A percentile compares a stretch with the other conserved stretches of the same genome.
These are phyloP conservation scores for Toxoplasma gondii DNA, from an alignment of 169 alveolate species.

Conservation along the genomic window DNA sequence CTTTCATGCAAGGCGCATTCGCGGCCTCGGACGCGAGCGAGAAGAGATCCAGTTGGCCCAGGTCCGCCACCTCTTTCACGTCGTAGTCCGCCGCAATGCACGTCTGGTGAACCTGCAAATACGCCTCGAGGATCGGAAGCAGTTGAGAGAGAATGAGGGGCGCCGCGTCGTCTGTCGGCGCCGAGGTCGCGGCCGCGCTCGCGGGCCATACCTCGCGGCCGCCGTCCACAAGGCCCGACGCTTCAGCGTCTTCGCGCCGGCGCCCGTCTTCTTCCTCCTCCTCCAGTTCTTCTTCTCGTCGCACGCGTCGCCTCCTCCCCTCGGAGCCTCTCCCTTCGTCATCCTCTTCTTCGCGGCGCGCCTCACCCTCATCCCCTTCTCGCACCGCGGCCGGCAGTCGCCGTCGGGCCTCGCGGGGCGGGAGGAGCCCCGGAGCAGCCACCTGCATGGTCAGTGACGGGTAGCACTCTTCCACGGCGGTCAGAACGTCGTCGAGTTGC, in stretches of 20 bases:
- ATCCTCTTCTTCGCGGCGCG: slow-evolving; percentile 5
- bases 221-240: neutral
- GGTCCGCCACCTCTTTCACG: neutral
- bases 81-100: slow-evolving; percentile 52
- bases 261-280: neutral
- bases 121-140: slow-evolving; percentile 67
- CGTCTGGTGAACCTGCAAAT: slow-evolving; percentile 43
- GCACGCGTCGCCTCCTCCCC: neutral
- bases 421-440: neutral
- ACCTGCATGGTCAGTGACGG: slow-evolving; percentile 23
- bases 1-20: neutral
- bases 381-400: neutral
- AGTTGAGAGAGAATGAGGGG: slow-evolving; percentile 56
- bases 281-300: neutral
- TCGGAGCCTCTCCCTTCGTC: neutral
- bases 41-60: slow-evolving; percentile 27
- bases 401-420: neutral
- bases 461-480: slow-evolving; percentile 27
- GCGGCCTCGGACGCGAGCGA: slow-evolving; percentile 18
- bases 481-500: slow-evolving; percentile 39
- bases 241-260: neutral
- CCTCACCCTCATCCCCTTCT: neutral
- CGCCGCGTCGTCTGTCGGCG: slow-evolving; percentile 28
- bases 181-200: neutral
- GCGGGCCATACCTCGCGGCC: slow-evolving; percentile 29